Percentiles rank a stretch among this genome's conserved stretches.
These are phyloP conservation scores for Coffea eugenioides DNA, from an alignment of 257 asterid genomes.

Conservation along the genomic window DNA sequence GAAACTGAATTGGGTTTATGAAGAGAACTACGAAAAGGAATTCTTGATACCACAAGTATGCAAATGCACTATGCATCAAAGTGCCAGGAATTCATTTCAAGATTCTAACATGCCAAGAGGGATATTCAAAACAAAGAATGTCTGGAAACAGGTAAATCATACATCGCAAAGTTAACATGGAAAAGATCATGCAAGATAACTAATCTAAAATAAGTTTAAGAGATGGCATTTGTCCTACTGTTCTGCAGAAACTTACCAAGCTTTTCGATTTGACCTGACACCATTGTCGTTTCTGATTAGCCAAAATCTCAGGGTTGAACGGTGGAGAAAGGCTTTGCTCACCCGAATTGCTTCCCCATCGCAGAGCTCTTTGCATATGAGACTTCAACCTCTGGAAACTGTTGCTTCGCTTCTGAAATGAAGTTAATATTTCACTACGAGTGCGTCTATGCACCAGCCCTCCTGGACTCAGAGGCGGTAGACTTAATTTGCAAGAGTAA, in stretches of 20 bases:
- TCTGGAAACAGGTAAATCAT: background rate
- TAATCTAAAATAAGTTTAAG: background rate
- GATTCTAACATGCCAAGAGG: background rate
- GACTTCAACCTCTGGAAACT: constrained; percentile 61
- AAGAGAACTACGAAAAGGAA: background rate
- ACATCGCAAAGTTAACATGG: background rate
- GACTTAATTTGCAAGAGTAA: constrained; percentile 25
- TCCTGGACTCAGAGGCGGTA: constrained; percentile 19
- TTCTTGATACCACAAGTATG: background rate
- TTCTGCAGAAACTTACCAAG: constrained; percentile 48
- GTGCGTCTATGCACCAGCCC: constrained; percentile 59
- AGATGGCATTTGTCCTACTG: constrained; percentile 12
- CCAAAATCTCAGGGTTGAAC: constrained; percentile 86
- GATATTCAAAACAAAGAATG: background rate
- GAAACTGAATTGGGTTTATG: too few species aligned
- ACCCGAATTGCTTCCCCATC: constrained; percentile 48
- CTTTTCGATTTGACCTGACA: constrained; percentile 70
- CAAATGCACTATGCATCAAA: background rate
- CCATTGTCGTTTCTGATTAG: constrained; percentile 96
- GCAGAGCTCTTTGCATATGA: constrained; percentile 66
- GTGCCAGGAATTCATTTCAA: background rate
- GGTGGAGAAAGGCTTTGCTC: constrained; percentile 41
- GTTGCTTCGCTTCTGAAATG: constrained; percentile 35
- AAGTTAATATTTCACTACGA: constrained; percentile 53
- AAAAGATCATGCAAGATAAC: background rate